Evolutionary conservation across 495 filamentous ascomycete species (phyloP).

Genomic region (Penicillium robsamsonii): DNA sequence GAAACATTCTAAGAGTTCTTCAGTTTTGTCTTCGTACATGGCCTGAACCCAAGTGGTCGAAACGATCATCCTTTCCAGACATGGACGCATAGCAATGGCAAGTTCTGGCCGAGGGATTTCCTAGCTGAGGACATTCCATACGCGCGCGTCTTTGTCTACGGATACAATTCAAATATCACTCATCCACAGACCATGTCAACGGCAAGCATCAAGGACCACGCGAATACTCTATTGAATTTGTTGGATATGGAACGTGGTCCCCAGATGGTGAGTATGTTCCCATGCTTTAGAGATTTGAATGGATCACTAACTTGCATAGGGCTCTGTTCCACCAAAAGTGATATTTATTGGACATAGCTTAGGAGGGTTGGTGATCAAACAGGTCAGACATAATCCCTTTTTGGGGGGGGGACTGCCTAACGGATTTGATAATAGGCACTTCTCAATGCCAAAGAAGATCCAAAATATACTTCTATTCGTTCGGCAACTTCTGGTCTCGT

Average conservation of each 20-base stretch:
- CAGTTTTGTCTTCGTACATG: slow-evolving; percentile 42
- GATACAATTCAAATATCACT: slow-evolving; percentile 45
- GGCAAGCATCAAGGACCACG: slow-evolving; percentile 40
- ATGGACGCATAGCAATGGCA: slow-evolving; percentile 38
- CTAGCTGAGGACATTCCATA: slow-evolving; percentile 40
- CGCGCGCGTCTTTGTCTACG: slow-evolving; percentile 42
- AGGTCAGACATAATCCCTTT: slow-evolving; percentile 27
- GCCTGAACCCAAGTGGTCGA: slow-evolving; percentile 38
- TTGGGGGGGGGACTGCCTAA: not conserved
- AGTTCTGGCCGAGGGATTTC: slow-evolving; percentile 43
- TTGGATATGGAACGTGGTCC: slow-evolving; percentile 35
- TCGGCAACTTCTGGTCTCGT: slow-evolving; percentile 41
- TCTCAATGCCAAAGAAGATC: slow-evolving; percentile 42
- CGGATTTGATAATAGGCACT: slow-evolving; percentile 29
- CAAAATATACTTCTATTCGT: slow-evolving; percentile 39
- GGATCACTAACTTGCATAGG: slow-evolving; percentile 10
- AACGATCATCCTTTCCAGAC: slow-evolving; percentile 42
- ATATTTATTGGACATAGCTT: slow-evolving; percentile 50
- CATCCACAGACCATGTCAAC: slow-evolving; percentile 39
- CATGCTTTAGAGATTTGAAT: no score
- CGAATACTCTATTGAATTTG: slow-evolving; percentile 38
- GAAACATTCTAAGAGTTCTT: not conserved
- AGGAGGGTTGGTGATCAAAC: slow-evolving; percentile 46
- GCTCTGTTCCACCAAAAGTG: slow-evolving; percentile 30
- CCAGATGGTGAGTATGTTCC: slow-evolving; percentile 11